These are phyloP conservation scores for Lactarius evosmus DNA, from an alignment of 768 basidiomycete genomes.

Conservation along the genomic window DNA sequence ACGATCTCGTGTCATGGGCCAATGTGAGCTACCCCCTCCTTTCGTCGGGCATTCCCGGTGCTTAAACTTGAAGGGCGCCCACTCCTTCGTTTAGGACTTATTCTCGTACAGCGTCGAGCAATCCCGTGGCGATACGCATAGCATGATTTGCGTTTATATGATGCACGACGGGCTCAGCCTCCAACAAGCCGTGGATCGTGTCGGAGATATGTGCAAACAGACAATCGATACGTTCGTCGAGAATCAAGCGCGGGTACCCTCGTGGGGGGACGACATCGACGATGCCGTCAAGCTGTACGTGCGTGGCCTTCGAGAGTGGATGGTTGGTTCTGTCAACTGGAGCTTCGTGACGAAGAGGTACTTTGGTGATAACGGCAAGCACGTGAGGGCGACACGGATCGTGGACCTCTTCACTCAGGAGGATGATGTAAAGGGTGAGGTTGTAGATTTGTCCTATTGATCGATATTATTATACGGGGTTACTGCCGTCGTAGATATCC, in stretches of 20 bases:
- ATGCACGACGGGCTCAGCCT: conserved; percentile 65
- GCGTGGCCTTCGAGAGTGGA: conserved; percentile 73
- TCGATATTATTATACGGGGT: background rate
- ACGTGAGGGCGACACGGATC: conserved; percentile 54
- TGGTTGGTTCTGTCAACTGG: conserved; percentile 74
- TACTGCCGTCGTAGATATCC: background rate
- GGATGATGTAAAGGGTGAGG: background rate
- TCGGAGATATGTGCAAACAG: conserved; percentile 69
- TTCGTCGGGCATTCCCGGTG: conserved; percentile 18
- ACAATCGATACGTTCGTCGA: conserved; percentile 67
- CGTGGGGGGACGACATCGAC: conserved; percentile 69
- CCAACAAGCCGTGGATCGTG: conserved; percentile 71
- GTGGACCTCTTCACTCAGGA: conserved; percentile 50
- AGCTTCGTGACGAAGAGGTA: conserved; percentile 72
- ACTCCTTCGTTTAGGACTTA: conserved; percentile 50
- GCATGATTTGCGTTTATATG: conserved; percentile 82
- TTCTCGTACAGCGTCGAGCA: conserved; percentile 87
- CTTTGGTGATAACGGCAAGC: conserved; percentile 56
- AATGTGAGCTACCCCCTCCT: conserved; percentile 57
- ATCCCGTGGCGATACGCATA: conserved; percentile 76
- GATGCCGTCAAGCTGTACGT: conserved; percentile 60
- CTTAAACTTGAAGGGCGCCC: conserved; percentile 19
- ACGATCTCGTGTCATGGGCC: conserved; percentile 83
- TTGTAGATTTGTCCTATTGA: background rate
- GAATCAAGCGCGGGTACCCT: conserved; percentile 50